These are phyloP conservation scores for Russula lepida DNA, from an alignment of 768 basidiomycete genomes.

Conservation along the genomic window DNA sequence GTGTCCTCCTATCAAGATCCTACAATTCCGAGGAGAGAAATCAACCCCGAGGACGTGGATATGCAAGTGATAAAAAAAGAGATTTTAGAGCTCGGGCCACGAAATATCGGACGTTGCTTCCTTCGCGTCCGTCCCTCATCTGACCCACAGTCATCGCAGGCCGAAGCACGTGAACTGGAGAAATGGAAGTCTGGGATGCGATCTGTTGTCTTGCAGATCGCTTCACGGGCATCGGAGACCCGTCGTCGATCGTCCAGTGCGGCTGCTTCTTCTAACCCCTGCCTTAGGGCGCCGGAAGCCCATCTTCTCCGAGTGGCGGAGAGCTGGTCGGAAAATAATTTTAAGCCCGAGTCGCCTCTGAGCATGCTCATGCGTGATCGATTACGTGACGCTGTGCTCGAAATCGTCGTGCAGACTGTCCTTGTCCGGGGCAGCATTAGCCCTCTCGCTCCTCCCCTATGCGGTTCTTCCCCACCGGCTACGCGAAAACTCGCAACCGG, in stretches of 20 bases:
- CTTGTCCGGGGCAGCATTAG: conserved; percentile 37
- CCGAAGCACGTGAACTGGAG: conserved; percentile 35
- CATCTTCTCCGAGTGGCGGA: conserved; percentile 54
- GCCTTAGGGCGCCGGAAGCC: conserved; percentile 22
- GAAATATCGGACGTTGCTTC: conserved; percentile 56
- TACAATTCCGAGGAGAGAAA: conserved; percentile 25
- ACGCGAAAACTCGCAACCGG: conserved; percentile 31
- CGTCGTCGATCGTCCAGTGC: conserved; percentile 15
- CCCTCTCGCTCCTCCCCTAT: not conserved
- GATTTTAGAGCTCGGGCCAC: conserved; percentile 59
- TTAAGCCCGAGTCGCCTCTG: conserved; percentile 52
- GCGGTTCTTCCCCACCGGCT: conserved; percentile 25
- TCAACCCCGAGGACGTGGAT: conserved; percentile 43
- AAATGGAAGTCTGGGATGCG: conserved; percentile 35
- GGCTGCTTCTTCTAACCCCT: not conserved
- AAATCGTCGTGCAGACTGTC: conserved; percentile 42
- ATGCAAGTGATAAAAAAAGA: conserved; percentile 61
- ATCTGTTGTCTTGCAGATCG: conserved; percentile 60
- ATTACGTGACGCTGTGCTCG: conserved; percentile 55
- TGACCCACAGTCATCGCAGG: conserved; percentile 17
- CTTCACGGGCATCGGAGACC: conserved; percentile 53
- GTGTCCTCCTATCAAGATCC: conserved; percentile 36
- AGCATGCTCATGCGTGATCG: conserved; percentile 52
- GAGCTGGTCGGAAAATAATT: conserved; percentile 63
- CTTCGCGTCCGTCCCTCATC: conserved; percentile 15